These are phyloP conservation scores for Incumbomyces delicatus DNA, from an alignment of 2,329 filamentous ascomycete genomes.

Conservation along the genomic window DNA sequence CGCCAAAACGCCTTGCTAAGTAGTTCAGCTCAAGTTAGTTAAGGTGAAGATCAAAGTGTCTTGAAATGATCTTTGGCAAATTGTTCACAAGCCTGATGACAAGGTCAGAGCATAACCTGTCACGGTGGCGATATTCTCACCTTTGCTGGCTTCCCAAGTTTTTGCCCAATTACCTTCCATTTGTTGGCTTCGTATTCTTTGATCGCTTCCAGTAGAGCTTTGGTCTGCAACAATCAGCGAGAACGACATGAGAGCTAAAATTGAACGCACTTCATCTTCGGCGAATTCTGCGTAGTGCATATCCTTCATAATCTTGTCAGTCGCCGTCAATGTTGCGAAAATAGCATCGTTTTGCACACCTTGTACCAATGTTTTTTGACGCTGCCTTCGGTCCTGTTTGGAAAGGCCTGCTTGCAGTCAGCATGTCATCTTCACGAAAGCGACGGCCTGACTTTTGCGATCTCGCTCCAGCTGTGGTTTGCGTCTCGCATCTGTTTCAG, in stretches of 20 bases:
- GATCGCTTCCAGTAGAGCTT: conserved; percentile 71
- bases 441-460: conserved; percentile 68
- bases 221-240: conserved; percentile 24
- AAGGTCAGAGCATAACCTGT: conserved; percentile 4
- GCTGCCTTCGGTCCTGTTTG: conserved; percentile 84
- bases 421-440: neutral
- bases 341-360: conserved; percentile 39
- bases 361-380: conserved; percentile 99
- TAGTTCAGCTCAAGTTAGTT: neutral
- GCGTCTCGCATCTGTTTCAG: conserved; percentile 90
- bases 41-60: conserved; percentile 25
- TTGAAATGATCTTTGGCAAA: conserved; percentile 92
- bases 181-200: conserved; percentile 98
- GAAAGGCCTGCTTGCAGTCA: conserved; percentile 59
- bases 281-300: conserved; percentile 99
- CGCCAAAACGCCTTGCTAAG: conserved; percentile 5
- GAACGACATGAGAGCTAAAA: neutral
- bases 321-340: conserved; percentile 8
- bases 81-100: conserved; percentile 65
- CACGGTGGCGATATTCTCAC: conserved; percentile 34
- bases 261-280: conserved; percentile 71
- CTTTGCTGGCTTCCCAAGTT: conserved; percentile 97
- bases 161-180: conserved; percentile 94
- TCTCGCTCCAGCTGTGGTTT: conserved; percentile 93
- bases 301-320: conserved; percentile 49